Percentiles rank a stretch among this genome's conserved stretches.
phyloP scores from a whole-genome alignment of 306 rosid species.

The Quercus ilex region DNA sequence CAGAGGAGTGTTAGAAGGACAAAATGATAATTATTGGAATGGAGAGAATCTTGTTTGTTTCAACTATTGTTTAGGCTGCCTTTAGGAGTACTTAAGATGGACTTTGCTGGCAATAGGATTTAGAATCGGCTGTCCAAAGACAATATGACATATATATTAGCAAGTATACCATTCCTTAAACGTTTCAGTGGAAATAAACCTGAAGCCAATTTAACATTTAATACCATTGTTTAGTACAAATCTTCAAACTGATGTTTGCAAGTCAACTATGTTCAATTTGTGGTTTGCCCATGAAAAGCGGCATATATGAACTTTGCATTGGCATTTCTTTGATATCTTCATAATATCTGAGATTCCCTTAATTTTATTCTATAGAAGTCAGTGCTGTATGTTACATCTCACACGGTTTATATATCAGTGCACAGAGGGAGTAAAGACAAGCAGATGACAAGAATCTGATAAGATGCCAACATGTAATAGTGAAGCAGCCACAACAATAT shows the following conservation, averaged over 20 bases:
- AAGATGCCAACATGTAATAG: slow-evolving; percentile 10
- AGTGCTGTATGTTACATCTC: not conserved
- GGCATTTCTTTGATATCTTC: not conserved
- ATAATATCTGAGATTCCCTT: not conserved
- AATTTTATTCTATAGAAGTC: not conserved
- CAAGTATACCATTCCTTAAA: not conserved
- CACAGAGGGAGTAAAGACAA: slow-evolving; percentile 6
- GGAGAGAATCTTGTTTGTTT: slow-evolving; percentile 1
- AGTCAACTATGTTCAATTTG: not conserved
- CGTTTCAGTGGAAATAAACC: not conserved
- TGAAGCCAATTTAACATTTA: not conserved
- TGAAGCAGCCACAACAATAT: slow-evolving; percentile 23
- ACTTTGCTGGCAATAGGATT: not conserved
- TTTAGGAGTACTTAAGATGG: not conserved
- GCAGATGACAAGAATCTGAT: not conserved
- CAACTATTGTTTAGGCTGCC: not conserved
- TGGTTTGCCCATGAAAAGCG: not conserved
- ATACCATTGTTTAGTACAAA: not conserved
- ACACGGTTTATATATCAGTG: slow-evolving; percentile 37
- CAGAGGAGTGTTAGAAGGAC: not conserved
- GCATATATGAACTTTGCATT: not conserved
- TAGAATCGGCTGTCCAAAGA: not conserved
- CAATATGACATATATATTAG: not conserved
- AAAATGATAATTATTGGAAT: not conserved
- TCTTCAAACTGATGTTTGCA: not conserved